Base-by-base conservation (phyloP, 331 rosid species). In the Dryas integrifolia region DNA sequence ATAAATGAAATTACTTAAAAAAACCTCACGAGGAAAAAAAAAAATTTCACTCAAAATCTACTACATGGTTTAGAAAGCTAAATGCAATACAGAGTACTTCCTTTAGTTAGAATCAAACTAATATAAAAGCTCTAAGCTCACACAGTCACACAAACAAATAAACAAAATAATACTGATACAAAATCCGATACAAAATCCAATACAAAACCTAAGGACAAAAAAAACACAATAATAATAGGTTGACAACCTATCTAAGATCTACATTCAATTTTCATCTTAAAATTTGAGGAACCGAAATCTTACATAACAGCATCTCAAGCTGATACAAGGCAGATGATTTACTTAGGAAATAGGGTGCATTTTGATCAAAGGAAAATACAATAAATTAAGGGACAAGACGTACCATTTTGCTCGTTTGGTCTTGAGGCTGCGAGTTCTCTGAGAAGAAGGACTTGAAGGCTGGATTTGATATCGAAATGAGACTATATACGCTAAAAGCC, bases 351-450 rank as follows among this genome's bases (percentile, higher is more conserved):
- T 10, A 49, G 30, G 24, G 58, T n/a, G 26, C 3, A 53, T 16
- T n/a, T 8, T 6, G 30, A 0, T 24, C 15, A 16, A 9, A 40
- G 48, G 6, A 61, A 61, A 1, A 3, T n/a, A 12, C 26, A 53
- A 15, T 26, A 16, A 16, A 53, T 9, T 53, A 18, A 53, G 26
- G 2, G 9, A 53, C 12, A 18, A 18, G 8, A 41, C 50, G 4
- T 62, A 62, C 67, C 67, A 62, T 62, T 41, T 62, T 41, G 67
- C 1, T 61, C 0, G 65, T 38, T 13, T n/a, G 24, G 3, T 38
- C 24, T 14, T 14, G 67, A 62, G 67, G 49, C 67, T n/a, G 67
- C 67, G 49, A n/a, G 30, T 62, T 62, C 12, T 39, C 49, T 8
- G 7, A 44, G 48, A 7, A 16, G 4, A 7, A 53, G 4, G 58